Conservation (phyloP, 2,329 filamentous ascomycete genomes). For the Epicoccum sorghinum region DNA sequence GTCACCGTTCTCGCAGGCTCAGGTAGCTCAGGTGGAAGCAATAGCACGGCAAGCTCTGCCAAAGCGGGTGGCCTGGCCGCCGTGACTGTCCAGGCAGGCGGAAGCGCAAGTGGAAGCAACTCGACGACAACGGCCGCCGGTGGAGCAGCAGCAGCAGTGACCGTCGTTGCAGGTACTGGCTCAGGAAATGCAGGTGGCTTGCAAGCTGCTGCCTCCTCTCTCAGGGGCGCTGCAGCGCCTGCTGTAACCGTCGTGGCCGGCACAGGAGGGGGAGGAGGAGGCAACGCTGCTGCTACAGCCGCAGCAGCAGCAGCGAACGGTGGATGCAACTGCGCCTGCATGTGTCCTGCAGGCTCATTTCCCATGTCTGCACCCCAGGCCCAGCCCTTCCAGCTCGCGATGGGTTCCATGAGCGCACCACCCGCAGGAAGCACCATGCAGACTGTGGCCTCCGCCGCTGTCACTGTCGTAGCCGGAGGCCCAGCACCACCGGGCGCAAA, state of each 20-base stretch:
- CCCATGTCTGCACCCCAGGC: slow-evolving; percentile 38
- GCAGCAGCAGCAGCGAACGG: slow-evolving; percentile 21
- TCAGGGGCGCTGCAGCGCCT: slow-evolving; percentile 14
- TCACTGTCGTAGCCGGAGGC: slow-evolving; percentile 29
- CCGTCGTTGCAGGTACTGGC: slow-evolving; percentile 32
- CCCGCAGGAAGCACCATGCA: slow-evolving; percentile 26
- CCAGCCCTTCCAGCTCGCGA: slow-evolving; percentile 34
- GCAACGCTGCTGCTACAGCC: not conserved
- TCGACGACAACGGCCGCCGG: slow-evolving; percentile 13
- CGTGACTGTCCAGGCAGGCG: slow-evolving; percentile 21
- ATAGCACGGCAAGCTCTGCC: slow-evolving; percentile 2
- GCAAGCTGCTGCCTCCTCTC: slow-evolving; percentile 6
- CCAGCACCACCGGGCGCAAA: slow-evolving; percentile 17
- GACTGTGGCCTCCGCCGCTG: slow-evolving; percentile 27
- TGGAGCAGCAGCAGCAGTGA: slow-evolving; percentile 19
- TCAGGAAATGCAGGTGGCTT: slow-evolving; percentile 10
- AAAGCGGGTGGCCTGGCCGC: slow-evolving; percentile 5
- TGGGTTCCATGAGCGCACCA: slow-evolving; percentile 19
- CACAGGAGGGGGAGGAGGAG: slow-evolving; percentile 13
- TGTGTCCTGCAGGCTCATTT: slow-evolving; percentile 38
- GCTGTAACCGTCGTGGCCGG: slow-evolving; percentile 35
- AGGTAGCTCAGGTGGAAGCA: not conserved
- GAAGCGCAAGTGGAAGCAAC: slow-evolving; percentile 7
- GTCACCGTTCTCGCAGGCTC: slow-evolving; percentile 27
- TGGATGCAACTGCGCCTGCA: slow-evolving; percentile 39